These are phyloP conservation scores for Persicaria maculosa DNA, from an alignment of 148 eudicot species.

Conservation along the genomic window DNA sequence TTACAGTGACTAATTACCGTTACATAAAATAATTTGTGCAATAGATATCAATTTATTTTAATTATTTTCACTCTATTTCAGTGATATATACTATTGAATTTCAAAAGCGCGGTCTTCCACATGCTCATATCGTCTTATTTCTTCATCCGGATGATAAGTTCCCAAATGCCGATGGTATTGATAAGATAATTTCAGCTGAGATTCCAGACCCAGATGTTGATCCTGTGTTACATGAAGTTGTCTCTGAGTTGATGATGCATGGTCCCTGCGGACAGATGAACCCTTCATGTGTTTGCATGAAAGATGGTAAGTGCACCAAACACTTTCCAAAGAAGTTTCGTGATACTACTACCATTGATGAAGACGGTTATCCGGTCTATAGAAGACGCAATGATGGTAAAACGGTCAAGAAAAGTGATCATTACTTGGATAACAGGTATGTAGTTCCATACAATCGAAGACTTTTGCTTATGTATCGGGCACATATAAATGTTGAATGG, in stretches of 20 bases:
- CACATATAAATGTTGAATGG: constrained; percentile 19
- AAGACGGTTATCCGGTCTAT: constrained; percentile 8
- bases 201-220: constrained; percentile 13
- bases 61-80: background rate
- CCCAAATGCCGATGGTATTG: constrained; percentile 6
- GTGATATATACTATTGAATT: background rate
- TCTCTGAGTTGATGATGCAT: constrained; percentile 4
- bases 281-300: background rate
- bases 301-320: background rate
- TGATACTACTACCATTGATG: background rate
- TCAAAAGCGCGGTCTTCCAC: background rate
- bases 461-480: background rate
- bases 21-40: no score
- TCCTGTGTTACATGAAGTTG: background rate
- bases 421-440: background rate
- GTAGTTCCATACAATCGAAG: background rate
- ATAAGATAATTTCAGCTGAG: constrained; percentile 16
- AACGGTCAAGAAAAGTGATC: constrained; percentile 2
- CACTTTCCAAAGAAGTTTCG: constrained; percentile 12
- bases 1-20: no score
- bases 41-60: no score
- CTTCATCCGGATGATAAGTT: constrained; percentile 6
- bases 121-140: constrained; percentile 8
- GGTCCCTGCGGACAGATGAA: background rate
- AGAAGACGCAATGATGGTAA: background rate